A percentile compares a stretch with the other conserved stretches of the same genome.
Conservation (phyloP, 257 asterid genomes). For the Solanum infundibuliforme region DNA sequence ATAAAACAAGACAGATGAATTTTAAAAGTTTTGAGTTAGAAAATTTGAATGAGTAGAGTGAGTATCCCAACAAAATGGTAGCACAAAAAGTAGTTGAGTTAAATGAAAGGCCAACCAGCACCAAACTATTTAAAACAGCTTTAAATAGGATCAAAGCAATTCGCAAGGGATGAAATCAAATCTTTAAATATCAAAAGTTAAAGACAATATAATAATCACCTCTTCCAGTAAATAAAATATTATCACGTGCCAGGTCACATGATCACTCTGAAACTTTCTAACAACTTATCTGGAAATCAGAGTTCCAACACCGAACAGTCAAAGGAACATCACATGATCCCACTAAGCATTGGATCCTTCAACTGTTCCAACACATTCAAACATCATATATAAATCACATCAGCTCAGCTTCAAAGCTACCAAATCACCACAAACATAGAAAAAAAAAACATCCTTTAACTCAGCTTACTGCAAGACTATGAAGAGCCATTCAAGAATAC, state of each 20-base stretch:
- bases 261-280: constrained; percentile 23
- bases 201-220: background rate
- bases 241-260: constrained; percentile 51
- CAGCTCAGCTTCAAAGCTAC: constrained; percentile 5
- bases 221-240: constrained; percentile 13
- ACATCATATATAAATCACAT: constrained; percentile 6
- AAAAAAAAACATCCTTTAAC: background rate
- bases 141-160: constrained; percentile 12
- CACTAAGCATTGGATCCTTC: constrained; percentile 36
- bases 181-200: background rate
- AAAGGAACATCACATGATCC: constrained; percentile 52
- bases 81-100: background rate
- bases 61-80: too few species aligned
- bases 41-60: background rate
- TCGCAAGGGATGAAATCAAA: background rate
- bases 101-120: background rate
- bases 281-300: constrained; percentile 39
- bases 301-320: constrained; percentile 32
- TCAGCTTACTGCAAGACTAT: constrained; percentile 5
- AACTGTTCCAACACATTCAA: background rate
- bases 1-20: background rate
- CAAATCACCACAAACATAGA: background rate
- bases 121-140: background rate
- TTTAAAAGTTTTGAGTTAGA: background rate
- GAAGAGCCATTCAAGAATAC: constrained; percentile 16